A percentile compares a stretch with the other conserved stretches of the same genome.
Evolutionary conservation across 805 yeast species (phyloP).

Genomic region (Tetrapisispora iriomotensis): DNA sequence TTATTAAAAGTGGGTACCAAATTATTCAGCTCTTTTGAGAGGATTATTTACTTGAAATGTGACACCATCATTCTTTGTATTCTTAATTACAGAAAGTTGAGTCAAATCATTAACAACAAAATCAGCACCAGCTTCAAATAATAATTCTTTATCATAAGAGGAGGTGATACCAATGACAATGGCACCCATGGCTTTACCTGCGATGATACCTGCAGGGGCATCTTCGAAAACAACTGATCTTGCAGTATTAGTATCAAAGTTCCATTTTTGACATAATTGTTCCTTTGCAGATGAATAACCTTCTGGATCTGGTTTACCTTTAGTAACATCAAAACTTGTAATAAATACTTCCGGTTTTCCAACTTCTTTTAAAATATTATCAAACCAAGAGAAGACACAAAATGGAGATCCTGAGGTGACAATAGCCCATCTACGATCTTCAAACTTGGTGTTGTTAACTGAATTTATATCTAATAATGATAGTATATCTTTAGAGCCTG

Average conservation of each 20-base stretch:
- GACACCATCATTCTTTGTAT: constrained; percentile 4
- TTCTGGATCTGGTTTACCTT: constrained; percentile 76
- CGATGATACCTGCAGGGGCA: constrained; percentile 73
- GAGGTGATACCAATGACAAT: constrained; percentile 67
- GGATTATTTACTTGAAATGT: constrained; percentile 8
- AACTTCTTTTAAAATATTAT: constrained; percentile 39
- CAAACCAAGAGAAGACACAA: constrained; percentile 67
- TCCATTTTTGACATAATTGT: constrained; percentile 38
- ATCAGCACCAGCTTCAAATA: constrained; percentile 66
- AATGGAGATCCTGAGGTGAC: constrained; percentile 72
- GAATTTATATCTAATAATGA: constrained; percentile 34
- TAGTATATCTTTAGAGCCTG: constrained; percentile 57
- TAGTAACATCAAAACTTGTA: constrained; percentile 61
- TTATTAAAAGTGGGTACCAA: too few species aligned
- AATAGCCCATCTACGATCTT: constrained; percentile 59
- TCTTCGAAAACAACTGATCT: constrained; percentile 64
- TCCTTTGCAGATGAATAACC: constrained; percentile 54
- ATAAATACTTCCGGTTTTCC: constrained; percentile 63
- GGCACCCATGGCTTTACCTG: constrained; percentile 73
- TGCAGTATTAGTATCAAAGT: constrained; percentile 13
- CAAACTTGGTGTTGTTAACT: constrained; percentile 9
- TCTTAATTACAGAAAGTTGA: constrained; percentile 11
- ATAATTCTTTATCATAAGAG: constrained; percentile 52
- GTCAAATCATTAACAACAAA: constrained; percentile 62
- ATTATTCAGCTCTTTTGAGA: too few species aligned